Conservation (phyloP, 768 basidiomycete species). For the Tephrocybe sp. region DNA sequence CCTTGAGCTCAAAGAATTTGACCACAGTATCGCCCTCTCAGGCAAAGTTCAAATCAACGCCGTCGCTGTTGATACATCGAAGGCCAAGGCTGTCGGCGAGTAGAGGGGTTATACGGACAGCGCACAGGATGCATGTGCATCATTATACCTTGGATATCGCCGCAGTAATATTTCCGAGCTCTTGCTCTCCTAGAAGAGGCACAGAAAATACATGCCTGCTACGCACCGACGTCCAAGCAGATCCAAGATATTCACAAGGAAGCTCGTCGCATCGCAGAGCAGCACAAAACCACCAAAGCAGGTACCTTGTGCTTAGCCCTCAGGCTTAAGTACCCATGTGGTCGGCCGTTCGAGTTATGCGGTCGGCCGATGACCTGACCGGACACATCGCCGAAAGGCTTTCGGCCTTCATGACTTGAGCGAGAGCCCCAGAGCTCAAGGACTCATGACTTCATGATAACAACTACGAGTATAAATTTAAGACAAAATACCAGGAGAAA, state of each 20-base stretch:
- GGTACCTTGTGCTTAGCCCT: no score
- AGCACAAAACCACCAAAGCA: conserved; percentile 44
- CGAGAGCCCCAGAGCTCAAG: no score
- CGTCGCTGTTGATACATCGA: conserved; percentile 60
- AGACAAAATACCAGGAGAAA: neutral
- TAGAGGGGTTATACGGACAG: conserved; percentile 73
- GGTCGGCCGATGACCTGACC: conserved; percentile 7
- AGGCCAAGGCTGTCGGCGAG: conserved; percentile 77
- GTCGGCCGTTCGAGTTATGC: neutral
- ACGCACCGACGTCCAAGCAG: conserved; percentile 87
- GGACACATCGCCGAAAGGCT: neutral
- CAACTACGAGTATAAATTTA: no score
- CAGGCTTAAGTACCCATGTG: no score
- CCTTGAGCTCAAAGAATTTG: no score
- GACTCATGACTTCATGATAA: no score
- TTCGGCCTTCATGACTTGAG: no score
- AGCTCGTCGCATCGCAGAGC: conserved; percentile 74
- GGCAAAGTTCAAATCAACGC: conserved; percentile 68
- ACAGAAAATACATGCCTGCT: conserved; percentile 75
- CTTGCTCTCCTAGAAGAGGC: conserved; percentile 77
- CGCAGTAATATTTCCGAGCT: conserved; percentile 77
- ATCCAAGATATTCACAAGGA: conserved; percentile 92
- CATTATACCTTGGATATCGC: no score
- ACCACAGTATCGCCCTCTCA: no score
- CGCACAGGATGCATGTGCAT: conserved; percentile 58